These are phyloP conservation scores for Iodosphaeria phyllophila DNA, from an alignment of 2,329 filamentous ascomycete species.

Conservation along the genomic window DNA sequence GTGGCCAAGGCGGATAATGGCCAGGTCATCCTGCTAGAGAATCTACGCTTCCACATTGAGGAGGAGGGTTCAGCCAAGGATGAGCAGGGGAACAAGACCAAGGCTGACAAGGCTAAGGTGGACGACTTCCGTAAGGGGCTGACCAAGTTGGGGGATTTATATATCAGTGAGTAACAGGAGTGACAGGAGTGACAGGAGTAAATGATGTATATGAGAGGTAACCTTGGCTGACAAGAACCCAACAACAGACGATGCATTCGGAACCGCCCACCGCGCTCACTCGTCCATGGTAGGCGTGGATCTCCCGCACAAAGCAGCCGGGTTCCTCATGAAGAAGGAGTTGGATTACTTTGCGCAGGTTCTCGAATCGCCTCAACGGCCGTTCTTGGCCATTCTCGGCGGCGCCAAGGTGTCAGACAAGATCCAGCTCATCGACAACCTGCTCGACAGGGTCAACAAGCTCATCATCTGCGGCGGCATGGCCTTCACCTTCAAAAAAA, in stretches of 20 bases:
- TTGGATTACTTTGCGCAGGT: slow-evolving; percentile 98
- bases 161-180: slow-evolving; percentile 70
- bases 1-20: slow-evolving; percentile 70
- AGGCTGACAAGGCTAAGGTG: slow-evolving; percentile 87
- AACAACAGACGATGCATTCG: slow-evolving; percentile 76
- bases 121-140: slow-evolving; percentile 87
- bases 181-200: not conserved
- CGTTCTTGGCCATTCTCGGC: slow-evolving; percentile 96
- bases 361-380: slow-evolving; percentile 78
- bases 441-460: slow-evolving; percentile 93
- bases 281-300: slow-evolving; percentile 98
- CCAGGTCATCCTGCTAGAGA: slow-evolving; percentile 82
- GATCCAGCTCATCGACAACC: slow-evolving; percentile 98
- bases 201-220: not conserved
- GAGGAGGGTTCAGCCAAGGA: slow-evolving; percentile 96
- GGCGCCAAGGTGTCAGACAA: slow-evolving; percentile 98
- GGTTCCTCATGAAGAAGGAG: slow-evolving; percentile 99
- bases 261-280: slow-evolving; percentile 94
- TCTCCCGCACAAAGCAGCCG: slow-evolving; percentile 88
- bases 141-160: slow-evolving; percentile 87
- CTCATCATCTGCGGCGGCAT: slow-evolving; percentile 93
- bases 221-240: no score
- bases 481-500: slow-evolving; percentile 99
- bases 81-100: slow-evolving; percentile 86
- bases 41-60: slow-evolving; percentile 94